Percentiles rank a stretch among this genome's conserved stretches.
phyloP scores from a whole-genome alignment of 306 rosid genomes.

The Alnus glutinosa region DNA sequence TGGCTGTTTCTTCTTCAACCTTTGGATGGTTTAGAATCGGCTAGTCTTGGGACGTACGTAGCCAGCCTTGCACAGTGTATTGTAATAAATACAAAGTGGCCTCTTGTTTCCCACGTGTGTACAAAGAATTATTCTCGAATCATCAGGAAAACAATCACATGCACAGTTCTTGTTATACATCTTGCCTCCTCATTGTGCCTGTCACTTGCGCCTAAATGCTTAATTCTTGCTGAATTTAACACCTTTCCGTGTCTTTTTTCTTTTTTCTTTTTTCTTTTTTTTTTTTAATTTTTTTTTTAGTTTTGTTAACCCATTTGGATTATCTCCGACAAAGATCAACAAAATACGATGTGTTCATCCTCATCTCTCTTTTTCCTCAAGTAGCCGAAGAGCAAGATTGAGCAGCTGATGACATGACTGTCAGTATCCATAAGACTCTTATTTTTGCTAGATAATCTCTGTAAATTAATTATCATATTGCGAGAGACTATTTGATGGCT shows the following conservation, averaged over 20 bases:
- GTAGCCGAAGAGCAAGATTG: too few relatives aligned
- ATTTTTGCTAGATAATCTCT: too few relatives aligned
- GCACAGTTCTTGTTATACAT: slow-evolving; percentile 2
- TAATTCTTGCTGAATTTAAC: neutral
- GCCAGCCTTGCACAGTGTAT: neutral
- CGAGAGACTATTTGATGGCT: too few relatives aligned
- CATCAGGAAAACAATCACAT: neutral
- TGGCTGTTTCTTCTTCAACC: slow-evolving; percentile 16
- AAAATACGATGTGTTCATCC: too few relatives aligned
- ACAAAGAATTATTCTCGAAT: slow-evolving; percentile 3
- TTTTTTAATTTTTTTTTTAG: neutral
- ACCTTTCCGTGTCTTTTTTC: neutral
- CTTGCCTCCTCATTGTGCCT: slow-evolving; percentile 1
- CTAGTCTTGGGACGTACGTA: neutral
- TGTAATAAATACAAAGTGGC: neutral
- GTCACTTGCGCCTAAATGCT: neutral
- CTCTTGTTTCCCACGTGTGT: slow-evolving; percentile 1
- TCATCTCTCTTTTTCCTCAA: too few relatives aligned
- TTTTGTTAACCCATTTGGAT: neutral
- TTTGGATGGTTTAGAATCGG: slow-evolving; percentile 17
- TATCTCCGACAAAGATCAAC: neutral
- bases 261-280: neutral
- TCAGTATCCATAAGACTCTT: too few relatives aligned
- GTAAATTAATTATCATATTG: too few relatives aligned
- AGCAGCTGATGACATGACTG: too few relatives aligned